A percentile compares a stretch with the other conserved stretches of the same genome.
Conservation (phyloP, 129 eudicot species). For the Flaveria bidentis region DNA sequence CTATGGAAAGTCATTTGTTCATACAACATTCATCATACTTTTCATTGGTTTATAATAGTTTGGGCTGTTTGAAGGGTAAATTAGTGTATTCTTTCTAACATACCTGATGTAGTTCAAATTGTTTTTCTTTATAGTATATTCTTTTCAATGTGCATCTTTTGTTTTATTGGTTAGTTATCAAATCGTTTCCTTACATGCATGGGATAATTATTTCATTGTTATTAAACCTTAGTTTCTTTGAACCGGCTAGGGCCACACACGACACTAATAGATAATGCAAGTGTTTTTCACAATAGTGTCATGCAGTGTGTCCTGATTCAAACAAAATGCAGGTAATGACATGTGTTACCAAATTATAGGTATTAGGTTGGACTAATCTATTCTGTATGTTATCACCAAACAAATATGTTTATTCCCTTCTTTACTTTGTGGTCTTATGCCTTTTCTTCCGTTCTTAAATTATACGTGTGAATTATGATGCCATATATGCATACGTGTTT, state of each 20-base stretch:
- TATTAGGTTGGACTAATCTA: not conserved
- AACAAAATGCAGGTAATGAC: not conserved
- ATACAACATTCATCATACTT: not conserved
- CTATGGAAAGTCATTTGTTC: constrained; percentile 1
- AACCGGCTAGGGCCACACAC: not conserved
- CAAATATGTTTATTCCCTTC: not conserved
- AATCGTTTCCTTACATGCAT: not conserved
- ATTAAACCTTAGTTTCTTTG: not conserved
- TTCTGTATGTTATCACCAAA: not conserved
- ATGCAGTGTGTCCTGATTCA: constrained; percentile 10
- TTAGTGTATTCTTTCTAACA: not conserved
- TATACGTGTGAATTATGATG: not conserved
- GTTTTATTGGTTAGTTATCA: constrained; percentile 10
- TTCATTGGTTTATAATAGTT: constrained; percentile 1
- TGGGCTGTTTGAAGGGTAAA: constrained; percentile 2
- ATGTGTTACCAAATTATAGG: not conserved
- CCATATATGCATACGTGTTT: not conserved
- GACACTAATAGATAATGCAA: constrained; percentile 1
- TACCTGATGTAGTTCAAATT: constrained; percentile 1
- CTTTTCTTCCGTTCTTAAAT: constrained; percentile 12
- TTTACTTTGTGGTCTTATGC: constrained; percentile 7
- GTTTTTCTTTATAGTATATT: not conserved
- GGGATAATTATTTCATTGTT: not conserved
- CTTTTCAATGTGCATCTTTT: constrained; percentile 1
- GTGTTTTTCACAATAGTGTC: not conserved